Conservation (phyloP, 1,284 basidiomycete genomes). For the Ustilago tritici region DNA sequence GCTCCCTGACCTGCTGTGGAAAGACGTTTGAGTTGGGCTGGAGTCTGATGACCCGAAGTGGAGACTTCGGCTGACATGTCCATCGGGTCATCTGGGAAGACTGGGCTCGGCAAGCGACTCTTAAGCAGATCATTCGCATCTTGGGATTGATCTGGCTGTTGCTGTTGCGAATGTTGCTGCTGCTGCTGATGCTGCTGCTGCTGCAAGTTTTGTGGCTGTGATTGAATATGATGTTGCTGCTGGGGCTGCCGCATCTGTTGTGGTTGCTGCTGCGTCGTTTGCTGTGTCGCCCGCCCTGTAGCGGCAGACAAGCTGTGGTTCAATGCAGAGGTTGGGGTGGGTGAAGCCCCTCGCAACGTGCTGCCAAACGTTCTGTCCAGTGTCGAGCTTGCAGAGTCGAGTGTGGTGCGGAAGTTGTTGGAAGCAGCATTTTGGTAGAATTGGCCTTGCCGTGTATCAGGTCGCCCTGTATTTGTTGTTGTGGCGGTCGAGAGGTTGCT, state of each 20-base stretch:
- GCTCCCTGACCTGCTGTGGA: constrained; percentile 24
- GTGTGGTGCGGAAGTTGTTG: constrained; percentile 29
- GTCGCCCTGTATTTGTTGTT: constrained; percentile 19
- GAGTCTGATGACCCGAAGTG: constrained; percentile 26
- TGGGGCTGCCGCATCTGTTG: constrained; percentile 22
- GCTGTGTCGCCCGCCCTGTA: constrained; percentile 20
- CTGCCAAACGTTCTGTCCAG: constrained; percentile 45
- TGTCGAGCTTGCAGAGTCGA: constrained; percentile 28
- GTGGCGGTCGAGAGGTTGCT: constrained; percentile 10
- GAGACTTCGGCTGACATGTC: constrained; percentile 38
- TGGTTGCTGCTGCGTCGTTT: constrained; percentile 18
- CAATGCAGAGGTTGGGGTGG: constrained; percentile 18
- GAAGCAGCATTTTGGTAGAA: constrained; percentile 27
- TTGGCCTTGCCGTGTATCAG: constrained; percentile 30
- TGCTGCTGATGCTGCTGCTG: constrained; percentile 28
- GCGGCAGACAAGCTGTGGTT: constrained; percentile 34
- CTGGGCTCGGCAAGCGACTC: constrained; percentile 48
- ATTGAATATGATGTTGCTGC: constrained; percentile 24
- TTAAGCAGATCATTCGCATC: constrained; percentile 33
- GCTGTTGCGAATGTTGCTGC: constrained; percentile 13
- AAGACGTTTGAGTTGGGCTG: constrained; percentile 35
- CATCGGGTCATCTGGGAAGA: constrained; percentile 47
- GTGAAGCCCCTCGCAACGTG: constrained; percentile 40
- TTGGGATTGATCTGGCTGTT: constrained; percentile 12
- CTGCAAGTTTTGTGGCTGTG: constrained; percentile 19